Evolutionary conservation across 257 asterid genomes (phyloP), one percentile per base, ranked within the genome.

Genomic region (Solanum neorickii): DNA sequence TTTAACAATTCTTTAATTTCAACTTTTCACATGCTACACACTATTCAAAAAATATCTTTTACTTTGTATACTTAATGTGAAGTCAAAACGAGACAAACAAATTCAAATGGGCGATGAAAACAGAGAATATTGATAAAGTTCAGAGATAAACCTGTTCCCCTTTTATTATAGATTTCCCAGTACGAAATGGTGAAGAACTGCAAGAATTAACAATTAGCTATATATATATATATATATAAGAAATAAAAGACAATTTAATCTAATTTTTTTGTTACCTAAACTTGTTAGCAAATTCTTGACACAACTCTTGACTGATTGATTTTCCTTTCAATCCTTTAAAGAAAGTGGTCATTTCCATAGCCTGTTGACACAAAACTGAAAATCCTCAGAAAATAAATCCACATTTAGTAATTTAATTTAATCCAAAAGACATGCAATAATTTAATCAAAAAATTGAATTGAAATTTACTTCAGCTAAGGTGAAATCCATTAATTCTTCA

Each of bases 141-240:
- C 25, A 39, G 25, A 35, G 66, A 72, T 87, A 89, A 92, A 95
- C 99, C 97, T 94, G 98, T 84, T 93, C 94, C 95, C 96, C 92
- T 89, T 88, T 87, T 86, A 96, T 59, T 27, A 29, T 76, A 89
- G 97, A 41, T 82, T 86, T 92, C 46, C 88, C 95, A 60, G 87
- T 59, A 44, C 98, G 98, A 86, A 91, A 86, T 33, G 88, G 75
- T 39, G 98, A 96, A 74, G 59, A 80, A 87, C 99, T 95, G 94
- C 90, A 87, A 59, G 86, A 87, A 89, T 84, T 39, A 80, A 52
- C 20, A 91, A 66, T 76, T 23, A 82, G 23, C 52, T 83, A 10
- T 31, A 31, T 33, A 33, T 31, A 33, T 33, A 33, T 33, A 33
- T 33, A 33, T 33, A 33, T 33, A 33, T 75, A 41, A 65, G 27